phyloP scores from a whole-genome alignment of 768 basidiomycete genomes.

The Tricholoma hemisulphureum region DNA sequence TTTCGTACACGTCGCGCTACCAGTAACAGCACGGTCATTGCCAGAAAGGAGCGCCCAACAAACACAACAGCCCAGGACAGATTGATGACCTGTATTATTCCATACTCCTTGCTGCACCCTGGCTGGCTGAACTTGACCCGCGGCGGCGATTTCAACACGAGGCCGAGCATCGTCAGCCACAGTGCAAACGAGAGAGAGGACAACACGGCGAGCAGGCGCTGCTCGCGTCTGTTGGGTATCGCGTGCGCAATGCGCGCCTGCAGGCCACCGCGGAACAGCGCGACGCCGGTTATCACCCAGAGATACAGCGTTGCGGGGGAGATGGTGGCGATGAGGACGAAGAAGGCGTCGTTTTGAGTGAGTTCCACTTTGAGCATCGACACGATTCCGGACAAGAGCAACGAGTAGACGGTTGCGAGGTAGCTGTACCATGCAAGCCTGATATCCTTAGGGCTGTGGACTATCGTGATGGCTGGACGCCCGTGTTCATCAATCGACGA shows the following conservation, averaged over 20 bases:
- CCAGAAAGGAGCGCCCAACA: neutral
- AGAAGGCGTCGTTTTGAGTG: slow-evolving; percentile 17
- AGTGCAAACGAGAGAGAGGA: slow-evolving; percentile 1
- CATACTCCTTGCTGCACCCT: neutral
- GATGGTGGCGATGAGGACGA: slow-evolving; percentile 14
- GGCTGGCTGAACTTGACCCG: slow-evolving; percentile 1
- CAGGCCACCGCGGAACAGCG: too few species aligned
- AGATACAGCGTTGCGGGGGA: slow-evolving; percentile 17
- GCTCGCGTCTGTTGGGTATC: neutral
- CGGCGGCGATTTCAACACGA: neutral
- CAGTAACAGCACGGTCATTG: neutral
- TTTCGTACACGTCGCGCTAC: too few species aligned
- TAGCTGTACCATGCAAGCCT: neutral
- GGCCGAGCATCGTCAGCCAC: slow-evolving; percentile 1
- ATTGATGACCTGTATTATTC: neutral
- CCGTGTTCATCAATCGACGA: neutral
- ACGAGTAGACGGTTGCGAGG: slow-evolving; percentile 14
- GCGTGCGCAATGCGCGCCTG: neutral
- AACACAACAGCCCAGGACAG: neutral
- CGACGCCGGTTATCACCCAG: slow-evolving; percentile 3
- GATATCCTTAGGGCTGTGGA: slow-evolving; percentile 5
- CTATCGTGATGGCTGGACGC: slow-evolving; percentile 8
- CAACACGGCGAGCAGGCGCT: neutral
- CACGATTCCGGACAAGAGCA: slow-evolving; percentile 7
- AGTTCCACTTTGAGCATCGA: slow-evolving; percentile 9